Base-by-base conservation (phyloP, 2,329 filamentous ascomycete genomes). In the Colletotrichum abscissum region DNA sequence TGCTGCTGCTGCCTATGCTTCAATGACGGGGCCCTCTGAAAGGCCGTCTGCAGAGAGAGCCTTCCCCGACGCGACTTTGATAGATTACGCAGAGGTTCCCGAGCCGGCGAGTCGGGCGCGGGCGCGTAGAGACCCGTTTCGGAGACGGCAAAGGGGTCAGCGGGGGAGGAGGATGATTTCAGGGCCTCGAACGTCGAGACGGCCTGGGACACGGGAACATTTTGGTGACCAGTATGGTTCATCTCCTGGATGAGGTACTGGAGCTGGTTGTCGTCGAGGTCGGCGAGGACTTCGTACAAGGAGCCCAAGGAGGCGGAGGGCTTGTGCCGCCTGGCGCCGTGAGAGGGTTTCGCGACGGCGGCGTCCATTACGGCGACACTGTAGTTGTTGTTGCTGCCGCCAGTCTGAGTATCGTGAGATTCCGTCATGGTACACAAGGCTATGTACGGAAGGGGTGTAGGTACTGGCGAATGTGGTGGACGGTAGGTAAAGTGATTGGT, bases 161-260 rank as follows among this genome's bases (percentile, higher is more conserved):
- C 8, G 9, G 33, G 33, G 11, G 38, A 42, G 7, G 38, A 42
- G 38, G 67, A 49, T 9, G 30, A 14, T 16, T 60, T 64, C 55
- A 46, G 19, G 54, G 42, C 68, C 35, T 73, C 71, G 16, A 73
- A 54, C 2, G 71, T 67, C n/a, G 71, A 56, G 12, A 73, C 71
- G 3, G 71, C 71, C 71, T 73, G 60, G 30, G 62, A 60, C 12
- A 73, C 71, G 33, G 71, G 71, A 5, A 73, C 67, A 38, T 73
- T 65, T 24, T 69, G 71, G 19, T 73, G 71, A 28, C 71, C 71
- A 16, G 71, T 73, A 35, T 73, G 67, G 35, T 73, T 73, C 71
- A 73, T 73, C 71, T 73, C 71, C 49, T 73, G 71, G 67, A 73
- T 73, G 62, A 73, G 71, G n/a, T 73, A 73, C 60, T 73, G 71